phyloP scores from a whole-genome alignment of 1,284 basidiomycete species.

The Porogramme epimiltina region DNA sequence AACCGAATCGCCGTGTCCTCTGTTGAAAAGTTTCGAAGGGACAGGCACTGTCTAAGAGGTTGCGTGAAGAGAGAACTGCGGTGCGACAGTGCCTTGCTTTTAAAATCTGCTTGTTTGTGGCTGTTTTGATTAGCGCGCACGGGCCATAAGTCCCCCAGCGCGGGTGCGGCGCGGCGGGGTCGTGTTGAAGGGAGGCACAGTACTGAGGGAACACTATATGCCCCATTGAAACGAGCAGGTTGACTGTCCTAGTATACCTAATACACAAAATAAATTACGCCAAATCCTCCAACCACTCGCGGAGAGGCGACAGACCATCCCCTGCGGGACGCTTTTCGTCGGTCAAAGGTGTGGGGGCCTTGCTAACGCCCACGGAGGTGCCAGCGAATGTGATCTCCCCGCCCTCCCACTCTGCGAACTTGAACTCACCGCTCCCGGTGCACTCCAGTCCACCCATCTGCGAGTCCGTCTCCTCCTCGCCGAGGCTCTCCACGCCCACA shows the following conservation, averaged over 20 bases:
- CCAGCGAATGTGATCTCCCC: conserved; percentile 69
- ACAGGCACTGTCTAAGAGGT: conserved; percentile 79
- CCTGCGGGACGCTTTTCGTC: conserved; percentile 34
- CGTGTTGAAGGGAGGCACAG: too few species aligned
- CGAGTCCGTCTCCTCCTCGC: conserved; percentile 36
- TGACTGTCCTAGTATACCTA: neutral
- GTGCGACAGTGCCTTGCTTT: conserved; percentile 8
- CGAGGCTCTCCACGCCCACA: conserved; percentile 71
- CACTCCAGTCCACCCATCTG: conserved; percentile 34
- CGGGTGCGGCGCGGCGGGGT: too few species aligned
- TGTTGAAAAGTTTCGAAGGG: conserved; percentile 43
- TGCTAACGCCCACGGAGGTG: conserved; percentile 52
- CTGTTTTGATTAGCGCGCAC: neutral
- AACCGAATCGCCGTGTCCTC: conserved; percentile 72
- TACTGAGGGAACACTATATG: too few species aligned
- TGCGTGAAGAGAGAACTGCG: conserved; percentile 43
- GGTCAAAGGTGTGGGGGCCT: conserved; percentile 24
- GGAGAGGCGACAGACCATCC: conserved; percentile 47
- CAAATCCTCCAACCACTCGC: conserved; percentile 53
- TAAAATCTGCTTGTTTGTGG: conserved; percentile 11
- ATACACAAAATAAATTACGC: neutral
- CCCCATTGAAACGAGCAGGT: too few species aligned
- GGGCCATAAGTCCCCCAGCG: neutral
- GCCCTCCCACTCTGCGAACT: conserved; percentile 78
- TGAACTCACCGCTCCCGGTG: conserved; percentile 51